Base-by-base conservation (phyloP, 2,329 filamentous ascomycete genomes). In the Fusarium nygamai region DNA sequence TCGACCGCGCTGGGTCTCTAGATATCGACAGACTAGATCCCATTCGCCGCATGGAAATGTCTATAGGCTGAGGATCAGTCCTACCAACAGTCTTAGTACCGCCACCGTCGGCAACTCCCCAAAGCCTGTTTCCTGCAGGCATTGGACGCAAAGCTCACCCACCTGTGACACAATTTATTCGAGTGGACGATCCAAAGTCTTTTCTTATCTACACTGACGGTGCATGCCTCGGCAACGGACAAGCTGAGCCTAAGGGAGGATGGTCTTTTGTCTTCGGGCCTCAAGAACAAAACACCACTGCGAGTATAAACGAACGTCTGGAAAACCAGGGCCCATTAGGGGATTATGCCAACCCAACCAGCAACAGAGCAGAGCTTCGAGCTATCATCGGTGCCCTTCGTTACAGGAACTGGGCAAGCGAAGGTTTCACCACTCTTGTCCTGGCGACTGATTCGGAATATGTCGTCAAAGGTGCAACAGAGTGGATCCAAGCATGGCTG, bases 131-230 rank as follows among this genome's bases (percentile, higher is more conserved):
- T 53, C 47, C 59, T 1, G 29, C 22, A 10, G 43, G 20, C 5
- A 5, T 27, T 9, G 6, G 46, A 19, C 33, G 20, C 7, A 33
- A 50, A 5, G 16, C 20, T 16, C 22, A 1, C 19, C 43, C 56
- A 8, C 8, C 16, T 2, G n/a, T 50, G 1, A 14, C 34, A 12
- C 65, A 68, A 5, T 77, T 72, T n/a, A 24, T 78, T n/a, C 17
- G 33, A 34, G 58, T 39, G 19, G 29, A 63, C 17, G 39, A 75
- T 14, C 41, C 19, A 22, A 36, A 39, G 24, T 24, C 43, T 14
- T 22, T 82, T n/a, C 82, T 88, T 27, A 80, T 86, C 44, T 86
- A 82, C 69, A 83, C 83, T 1, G 84, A 86, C 66, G 86, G 86
- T 7, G 82, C 85, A 0, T 88, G 86, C 65, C 61, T 82, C 3